phyloP scores from a whole-genome alignment of 2,329 filamentous ascomycete genomes.

The Fusarium sp. region DNA sequence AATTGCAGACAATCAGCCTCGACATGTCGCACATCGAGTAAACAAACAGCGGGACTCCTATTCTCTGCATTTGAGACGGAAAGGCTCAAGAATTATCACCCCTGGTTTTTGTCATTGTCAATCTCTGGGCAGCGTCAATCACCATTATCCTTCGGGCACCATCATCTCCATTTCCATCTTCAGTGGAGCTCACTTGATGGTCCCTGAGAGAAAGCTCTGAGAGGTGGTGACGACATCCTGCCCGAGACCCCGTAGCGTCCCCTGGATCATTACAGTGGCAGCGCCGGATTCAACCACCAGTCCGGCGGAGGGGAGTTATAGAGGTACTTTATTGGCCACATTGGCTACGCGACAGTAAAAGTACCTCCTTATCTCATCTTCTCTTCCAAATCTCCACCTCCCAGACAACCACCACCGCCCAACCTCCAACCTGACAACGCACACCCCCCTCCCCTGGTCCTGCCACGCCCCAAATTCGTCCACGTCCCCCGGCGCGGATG shows the following conservation, averaged over 20 bases:
- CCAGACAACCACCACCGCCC: slow-evolving; percentile 33
- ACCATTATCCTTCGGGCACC: neutral
- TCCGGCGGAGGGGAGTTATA: slow-evolving; percentile 26
- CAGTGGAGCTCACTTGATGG: slow-evolving; percentile 26
- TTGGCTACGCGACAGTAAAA: neutral
- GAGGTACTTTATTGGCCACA: neutral
- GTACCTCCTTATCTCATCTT: slow-evolving; percentile 20
- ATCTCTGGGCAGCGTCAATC: neutral
- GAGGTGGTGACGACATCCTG: slow-evolving; percentile 35
- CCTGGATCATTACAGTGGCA: slow-evolving; percentile 35
- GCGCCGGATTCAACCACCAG: slow-evolving; percentile 30
- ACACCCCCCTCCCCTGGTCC: slow-evolving; percentile 39
- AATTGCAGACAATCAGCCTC: slow-evolving; percentile 15
- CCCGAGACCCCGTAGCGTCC: slow-evolving; percentile 26
- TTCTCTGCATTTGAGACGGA: neutral
- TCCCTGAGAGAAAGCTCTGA: slow-evolving; percentile 21
- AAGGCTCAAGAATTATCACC: neutral
- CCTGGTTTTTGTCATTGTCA: slow-evolving; percentile 3
- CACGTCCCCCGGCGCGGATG: slow-evolving; percentile 43
- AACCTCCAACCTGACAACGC: slow-evolving; percentile 37
- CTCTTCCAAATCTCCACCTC: slow-evolving; percentile 27
- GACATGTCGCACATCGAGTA: neutral
- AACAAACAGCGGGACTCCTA: neutral
- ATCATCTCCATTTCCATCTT: neutral
- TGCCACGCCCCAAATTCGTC: slow-evolving; percentile 42